Evolutionary conservation across 192 early-diverging fungal species (phyloP), one percentile per base, ranked within the genome.

Genomic region (Mortierella hygrophila): DNA sequence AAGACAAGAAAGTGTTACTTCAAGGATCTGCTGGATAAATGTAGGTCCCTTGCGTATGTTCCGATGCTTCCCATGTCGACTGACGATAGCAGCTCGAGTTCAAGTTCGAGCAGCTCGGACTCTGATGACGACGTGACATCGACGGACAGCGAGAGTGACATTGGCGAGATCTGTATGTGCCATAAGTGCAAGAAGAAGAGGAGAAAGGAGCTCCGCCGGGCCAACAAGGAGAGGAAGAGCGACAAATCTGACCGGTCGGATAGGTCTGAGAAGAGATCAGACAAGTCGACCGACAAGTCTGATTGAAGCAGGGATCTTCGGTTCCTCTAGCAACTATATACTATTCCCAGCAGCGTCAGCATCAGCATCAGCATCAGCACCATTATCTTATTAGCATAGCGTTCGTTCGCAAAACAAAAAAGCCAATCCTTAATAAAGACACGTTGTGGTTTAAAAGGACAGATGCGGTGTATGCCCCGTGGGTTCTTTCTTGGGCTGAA

Each of bases 131-230:
- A 82, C 1, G 70, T 90, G 52, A 85, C 69, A 49, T 82, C 84
- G 72, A 91, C 91, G 18, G 89, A 90, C 29, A 89, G 88, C 32
- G 91, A 90, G n/a, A 85, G 80, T 23, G 91, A 92, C 57, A 88
- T 83, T 75, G 89, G 91, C 54, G 93, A 91, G 52, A 89, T 88
- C 15, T 93, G 93, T 71, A 90, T 90, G 89, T 93, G 93, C 60
- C 88, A 83, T 41, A 90, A 87, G 77, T 93, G 93, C 73, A 93
- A 93, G 78, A 89, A 91, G 79, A 82, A 88, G 69, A 70, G 89
- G 40, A 91, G 90, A 71, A 83, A 89, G 47, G 84, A 88, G 52
- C 63, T 46, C 4, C 84, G 84, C 11, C 69, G 76, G 26, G 76
- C 73, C 29, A 71, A 74, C 57, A 70, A 63, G 75, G 81, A 68